These are phyloP conservation scores for Pilaira anomala DNA, from an alignment of 192 early-diverging fungal species.

Conservation along the genomic window DNA sequence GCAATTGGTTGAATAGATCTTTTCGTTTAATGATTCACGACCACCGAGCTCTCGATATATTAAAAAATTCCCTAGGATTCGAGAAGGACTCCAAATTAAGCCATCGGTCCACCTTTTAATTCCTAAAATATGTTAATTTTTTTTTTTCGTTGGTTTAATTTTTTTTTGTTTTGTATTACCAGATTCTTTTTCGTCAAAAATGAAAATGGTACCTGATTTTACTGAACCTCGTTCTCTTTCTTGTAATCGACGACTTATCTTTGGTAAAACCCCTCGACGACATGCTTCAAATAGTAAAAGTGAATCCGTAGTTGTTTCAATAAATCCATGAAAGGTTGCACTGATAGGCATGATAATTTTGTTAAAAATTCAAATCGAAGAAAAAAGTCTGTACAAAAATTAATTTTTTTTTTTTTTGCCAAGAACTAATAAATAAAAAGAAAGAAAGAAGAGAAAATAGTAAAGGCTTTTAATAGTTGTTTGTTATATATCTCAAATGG, in stretches of 20 bases:
- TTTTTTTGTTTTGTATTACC: slow-evolving; percentile 14
- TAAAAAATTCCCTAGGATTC: slow-evolving; percentile 77
- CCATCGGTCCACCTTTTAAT: slow-evolving; percentile 91
- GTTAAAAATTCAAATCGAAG: too few relatives aligned
- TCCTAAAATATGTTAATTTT: too few relatives aligned
- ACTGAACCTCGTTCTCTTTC: slow-evolving; percentile 26
- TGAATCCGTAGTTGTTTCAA: slow-evolving; percentile 27
- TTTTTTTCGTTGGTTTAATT: too few relatives aligned
- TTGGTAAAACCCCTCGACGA: slow-evolving; percentile 22
- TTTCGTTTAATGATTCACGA: not conserved
- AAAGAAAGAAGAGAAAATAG: too few relatives aligned
- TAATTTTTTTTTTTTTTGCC: too few relatives aligned
- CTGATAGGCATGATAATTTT: slow-evolving; percentile 16
- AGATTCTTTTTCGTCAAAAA: slow-evolving; percentile 30
- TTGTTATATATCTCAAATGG: too few relatives aligned
- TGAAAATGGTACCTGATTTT: slow-evolving; percentile 21
- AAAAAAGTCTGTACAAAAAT: too few relatives aligned
- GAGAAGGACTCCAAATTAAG: slow-evolving; percentile 77
- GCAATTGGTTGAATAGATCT: not conserved
- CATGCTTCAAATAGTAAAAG: slow-evolving; percentile 30
- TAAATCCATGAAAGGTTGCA: slow-evolving; percentile 26
- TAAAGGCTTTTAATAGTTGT: too few relatives aligned
- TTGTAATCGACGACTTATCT: slow-evolving; percentile 24
- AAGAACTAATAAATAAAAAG: too few relatives aligned
- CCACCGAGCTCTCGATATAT: slow-evolving; percentile 73